Conservation (phyloP, 2,329 filamentous ascomycete genomes). For the Fusarium sp. region DNA sequence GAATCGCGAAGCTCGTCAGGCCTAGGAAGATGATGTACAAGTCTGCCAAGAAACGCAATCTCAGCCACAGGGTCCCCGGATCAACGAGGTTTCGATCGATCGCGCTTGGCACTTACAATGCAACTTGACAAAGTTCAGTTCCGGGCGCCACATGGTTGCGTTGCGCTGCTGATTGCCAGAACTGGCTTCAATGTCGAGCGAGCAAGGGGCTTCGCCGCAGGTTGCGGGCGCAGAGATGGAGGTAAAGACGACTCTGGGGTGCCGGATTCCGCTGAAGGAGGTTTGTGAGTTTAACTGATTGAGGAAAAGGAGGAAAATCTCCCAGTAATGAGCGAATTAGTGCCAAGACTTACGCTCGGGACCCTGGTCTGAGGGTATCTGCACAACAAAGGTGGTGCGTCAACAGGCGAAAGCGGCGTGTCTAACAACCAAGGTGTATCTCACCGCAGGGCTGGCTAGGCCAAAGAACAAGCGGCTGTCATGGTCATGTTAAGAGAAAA, state of each 20-base stretch:
- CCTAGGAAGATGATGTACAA: conserved; percentile 43
- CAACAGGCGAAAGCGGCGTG: conserved; percentile 15
- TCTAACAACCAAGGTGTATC: conserved; percentile 23
- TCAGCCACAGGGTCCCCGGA: conserved; percentile 15
- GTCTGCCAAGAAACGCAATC: conserved; percentile 25
- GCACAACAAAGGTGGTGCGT: conserved; percentile 20
- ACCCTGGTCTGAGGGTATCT: conserved; percentile 24
- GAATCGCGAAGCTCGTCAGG: conserved; percentile 32
- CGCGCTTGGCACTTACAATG: conserved; percentile 39
- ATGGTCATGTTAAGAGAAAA: conserved; percentile 25
- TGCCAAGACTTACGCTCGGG: conserved; percentile 13
- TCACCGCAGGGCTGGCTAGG: neutral
- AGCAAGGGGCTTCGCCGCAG: neutral
- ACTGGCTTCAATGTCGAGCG: neutral
- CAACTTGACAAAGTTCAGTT: conserved; percentile 43
- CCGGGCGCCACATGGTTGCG: conserved; percentile 38
- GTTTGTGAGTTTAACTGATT: conserved; percentile 20
- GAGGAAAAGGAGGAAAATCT: conserved; percentile 4
- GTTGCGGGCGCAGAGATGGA: conserved; percentile 5
- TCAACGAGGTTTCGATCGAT: neutral
- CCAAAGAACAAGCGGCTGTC: conserved; percentile 17
- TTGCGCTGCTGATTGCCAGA: neutral
- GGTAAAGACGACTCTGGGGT: neutral
- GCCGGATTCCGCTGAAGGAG: conserved; percentile 24
- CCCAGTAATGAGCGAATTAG: conserved; percentile 37